phyloP scores from a whole-genome alignment of 225 moss, liverwort and hornwort genomes.

The Takakia lepidozioides region DNA sequence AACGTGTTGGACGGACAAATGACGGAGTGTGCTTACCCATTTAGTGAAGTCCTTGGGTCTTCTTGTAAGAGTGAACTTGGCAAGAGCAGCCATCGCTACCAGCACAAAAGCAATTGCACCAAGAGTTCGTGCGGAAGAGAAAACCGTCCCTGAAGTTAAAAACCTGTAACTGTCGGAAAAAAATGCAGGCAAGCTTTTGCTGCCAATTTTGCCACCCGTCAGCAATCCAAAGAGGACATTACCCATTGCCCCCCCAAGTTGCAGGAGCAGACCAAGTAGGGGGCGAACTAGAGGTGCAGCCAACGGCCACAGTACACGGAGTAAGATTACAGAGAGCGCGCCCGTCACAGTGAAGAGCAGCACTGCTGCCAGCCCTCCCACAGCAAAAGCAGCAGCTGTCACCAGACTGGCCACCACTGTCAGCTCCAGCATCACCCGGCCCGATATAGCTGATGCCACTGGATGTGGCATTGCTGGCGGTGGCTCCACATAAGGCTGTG shows the following conservation, averaged over 20 bases:
- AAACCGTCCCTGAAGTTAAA: conserved; percentile 60
- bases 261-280: conserved; percentile 26
- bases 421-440: conserved; percentile 73
- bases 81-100: conserved; percentile 91
- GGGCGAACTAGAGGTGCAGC: conserved; percentile 57
- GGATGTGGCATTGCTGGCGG: conserved; percentile 68
- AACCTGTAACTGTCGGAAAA: conserved; percentile 39
- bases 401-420: conserved; percentile 72
- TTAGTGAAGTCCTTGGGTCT: conserved; percentile 98
- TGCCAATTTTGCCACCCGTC: conserved; percentile 29
- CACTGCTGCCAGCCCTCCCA: conserved; percentile 56
- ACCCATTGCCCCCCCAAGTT: conserved; percentile 28
- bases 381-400: conserved; percentile 49
- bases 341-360: conserved; percentile 43
- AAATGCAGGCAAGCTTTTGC: conserved; percentile 33
- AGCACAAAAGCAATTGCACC: conserved; percentile 87
- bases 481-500: conserved; percentile 49
- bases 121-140: conserved; percentile 63
- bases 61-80: conserved; percentile 90
- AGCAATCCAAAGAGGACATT: conserved; percentile 32
- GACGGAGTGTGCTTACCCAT: conserved; percentile 40
- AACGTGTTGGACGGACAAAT: background rate
- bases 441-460: conserved; percentile 75
- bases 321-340: conserved; percentile 34
- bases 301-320: conserved; percentile 70